Conservation (phyloP, 1,139 yeast species). For the Protomyces arabidopsidicola region DNA sequence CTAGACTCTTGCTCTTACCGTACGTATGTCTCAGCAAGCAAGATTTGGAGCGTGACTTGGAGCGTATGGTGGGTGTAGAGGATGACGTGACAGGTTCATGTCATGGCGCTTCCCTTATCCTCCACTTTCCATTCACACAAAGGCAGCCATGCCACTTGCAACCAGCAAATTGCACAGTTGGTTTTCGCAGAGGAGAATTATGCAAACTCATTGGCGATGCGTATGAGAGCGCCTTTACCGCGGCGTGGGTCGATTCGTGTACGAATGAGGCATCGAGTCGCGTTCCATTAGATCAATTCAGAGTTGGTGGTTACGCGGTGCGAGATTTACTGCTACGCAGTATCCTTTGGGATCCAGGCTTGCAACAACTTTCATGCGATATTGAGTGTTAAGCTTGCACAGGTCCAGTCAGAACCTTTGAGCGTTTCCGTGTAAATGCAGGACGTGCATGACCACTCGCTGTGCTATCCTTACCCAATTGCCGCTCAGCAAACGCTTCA, state of each 20-base stretch:
- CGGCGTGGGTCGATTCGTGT: not conserved
- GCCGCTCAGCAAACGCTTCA: conserved; percentile 10
- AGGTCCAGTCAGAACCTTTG: not conserved
- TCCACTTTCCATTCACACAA: not conserved
- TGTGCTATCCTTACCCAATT: not conserved
- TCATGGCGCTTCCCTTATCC: not conserved
- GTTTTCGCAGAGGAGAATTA: not conserved
- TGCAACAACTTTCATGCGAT: not conserved
- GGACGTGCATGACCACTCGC: not conserved
- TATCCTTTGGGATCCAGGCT: not conserved
- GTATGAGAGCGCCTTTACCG: not conserved
- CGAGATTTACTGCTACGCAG: not conserved
- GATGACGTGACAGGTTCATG: not conserved
- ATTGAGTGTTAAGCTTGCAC: not conserved
- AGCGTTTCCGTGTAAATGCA: not conserved
- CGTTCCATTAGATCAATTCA: not conserved
- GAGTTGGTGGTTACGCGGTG: not conserved
- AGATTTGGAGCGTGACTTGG: not conserved
- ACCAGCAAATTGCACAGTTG: not conserved
- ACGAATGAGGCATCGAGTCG: not conserved
- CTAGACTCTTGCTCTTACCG: not conserved
- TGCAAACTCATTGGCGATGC: not conserved
- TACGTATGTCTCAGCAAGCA: not conserved
- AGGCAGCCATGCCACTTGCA: not conserved
- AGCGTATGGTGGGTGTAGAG: not conserved